A percentile compares a stretch with the other conserved stretches of the same genome.
Evolutionary conservation across 495 filamentous ascomycete species (phyloP).

Genomic region (Wilcoxina mikolae): DNA sequence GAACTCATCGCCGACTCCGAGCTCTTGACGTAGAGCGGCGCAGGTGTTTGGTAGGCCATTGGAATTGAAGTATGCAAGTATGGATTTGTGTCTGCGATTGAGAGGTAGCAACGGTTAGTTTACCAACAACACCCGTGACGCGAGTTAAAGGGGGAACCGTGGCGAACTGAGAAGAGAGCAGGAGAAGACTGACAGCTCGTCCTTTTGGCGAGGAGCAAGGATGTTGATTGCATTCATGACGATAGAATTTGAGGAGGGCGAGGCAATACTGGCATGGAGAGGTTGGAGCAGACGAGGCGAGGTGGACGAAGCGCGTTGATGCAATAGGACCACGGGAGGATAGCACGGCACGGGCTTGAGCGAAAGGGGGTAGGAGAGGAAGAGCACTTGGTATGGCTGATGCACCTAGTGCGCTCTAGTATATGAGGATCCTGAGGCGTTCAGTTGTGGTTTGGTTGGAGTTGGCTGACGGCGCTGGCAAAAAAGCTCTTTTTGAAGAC

Average conservation of each 20-base stretch:
- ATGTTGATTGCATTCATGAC: constrained; percentile 27
- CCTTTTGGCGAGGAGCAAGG: constrained; percentile 29
- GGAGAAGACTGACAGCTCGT: constrained; percentile 28
- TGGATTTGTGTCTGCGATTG: constrained; percentile 61
- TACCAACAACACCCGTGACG: not conserved
- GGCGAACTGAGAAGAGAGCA: constrained; percentile 1
- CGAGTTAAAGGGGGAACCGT: not conserved
- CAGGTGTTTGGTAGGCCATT: constrained; percentile 53
- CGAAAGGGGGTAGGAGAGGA: not conserved
- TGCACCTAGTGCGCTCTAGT: no score
- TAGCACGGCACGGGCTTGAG: not conserved
- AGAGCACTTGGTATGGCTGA: no score
- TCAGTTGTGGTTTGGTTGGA: no score
- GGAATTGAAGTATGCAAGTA: constrained; percentile 75
- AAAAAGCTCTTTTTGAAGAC: no score
- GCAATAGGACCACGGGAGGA: not conserved
- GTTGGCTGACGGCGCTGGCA: no score
- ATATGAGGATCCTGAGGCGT: no score
- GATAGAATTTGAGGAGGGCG: not conserved
- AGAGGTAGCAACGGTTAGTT: not conserved
- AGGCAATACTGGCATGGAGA: constrained; percentile 2
- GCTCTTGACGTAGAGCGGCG: constrained; percentile 49
- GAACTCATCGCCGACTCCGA: constrained; percentile 46
- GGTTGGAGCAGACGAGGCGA: no score
- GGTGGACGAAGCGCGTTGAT: constrained; percentile 5